These are phyloP conservation scores for Dactylellina leptospora DNA, from an alignment of 2,329 filamentous ascomycete species.

Conservation along the genomic window DNA sequence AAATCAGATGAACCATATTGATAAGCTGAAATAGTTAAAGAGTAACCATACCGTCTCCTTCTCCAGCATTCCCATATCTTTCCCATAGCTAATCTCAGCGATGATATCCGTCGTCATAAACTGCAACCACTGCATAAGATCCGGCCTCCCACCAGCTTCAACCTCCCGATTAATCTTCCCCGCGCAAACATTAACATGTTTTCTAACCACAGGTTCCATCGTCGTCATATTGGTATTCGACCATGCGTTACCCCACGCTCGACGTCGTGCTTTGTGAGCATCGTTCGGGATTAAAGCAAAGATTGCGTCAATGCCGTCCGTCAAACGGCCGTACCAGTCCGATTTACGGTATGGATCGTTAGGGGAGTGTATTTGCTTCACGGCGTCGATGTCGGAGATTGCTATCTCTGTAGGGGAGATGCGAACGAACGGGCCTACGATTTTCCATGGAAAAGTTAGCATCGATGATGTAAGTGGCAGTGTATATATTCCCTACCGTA, in stretches of 20 bases:
- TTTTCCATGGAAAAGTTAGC: too few species aligned
- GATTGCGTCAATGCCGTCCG: neutral
- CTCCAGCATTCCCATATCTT: constrained; percentile 25
- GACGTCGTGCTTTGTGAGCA: neutral
- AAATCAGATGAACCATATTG: too few species aligned
- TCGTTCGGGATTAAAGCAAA: neutral
- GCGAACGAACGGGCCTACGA: constrained; percentile 24
- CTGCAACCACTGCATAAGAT: constrained; percentile 25
- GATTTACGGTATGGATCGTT: constrained; percentile 22
- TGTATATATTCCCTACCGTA: too few species aligned
- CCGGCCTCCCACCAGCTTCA: neutral
- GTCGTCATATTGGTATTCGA: constrained; percentile 13
- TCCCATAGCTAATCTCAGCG: constrained; percentile 19
- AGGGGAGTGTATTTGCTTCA: constrained; percentile 15
- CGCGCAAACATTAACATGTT: constrained; percentile 8
- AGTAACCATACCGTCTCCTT: constrained; percentile 21
- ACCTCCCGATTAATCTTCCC: constrained; percentile 15
- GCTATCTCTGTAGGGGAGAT: constrained; percentile 31
- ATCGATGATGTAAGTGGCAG: too few species aligned
- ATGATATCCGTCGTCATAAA: constrained; percentile 24
- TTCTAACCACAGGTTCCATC: constrained; percentile 16
- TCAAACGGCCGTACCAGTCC: constrained; percentile 7
- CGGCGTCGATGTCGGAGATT: neutral
- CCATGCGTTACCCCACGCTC: constrained; percentile 4
- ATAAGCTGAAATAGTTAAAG: too few species aligned